Base-by-base conservation (phyloP, 306 rosid genomes). In the Boehmeria nivea region DNA sequence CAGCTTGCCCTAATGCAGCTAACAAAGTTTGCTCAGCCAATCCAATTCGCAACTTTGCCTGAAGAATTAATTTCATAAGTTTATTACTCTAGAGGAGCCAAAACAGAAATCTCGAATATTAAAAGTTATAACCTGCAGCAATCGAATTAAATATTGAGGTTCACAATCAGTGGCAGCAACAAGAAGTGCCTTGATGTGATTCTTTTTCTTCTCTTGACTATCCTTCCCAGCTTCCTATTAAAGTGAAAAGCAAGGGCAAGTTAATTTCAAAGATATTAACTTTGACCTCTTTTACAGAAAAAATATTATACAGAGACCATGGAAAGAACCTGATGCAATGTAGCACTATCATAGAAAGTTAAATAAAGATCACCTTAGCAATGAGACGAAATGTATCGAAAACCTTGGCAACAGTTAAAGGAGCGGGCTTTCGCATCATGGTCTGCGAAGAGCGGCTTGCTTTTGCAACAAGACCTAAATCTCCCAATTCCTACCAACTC, bases 1-100 rank as follows among this genome's bases (percentile, higher is more conserved):
- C 85, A 68, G 98, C 98, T 67, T 87, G 96, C 50, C 96, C 98
- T 64, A 91, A 51, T 60, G 98, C 94, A 73, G 96, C 83, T 70
- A 91, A 72, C 44, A 87, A 88, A 40, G 98, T 87, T 80, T 87
- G 84, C 78, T 87, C 99, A 0, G 89, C 96, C 57, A 61, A 72
- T 49, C 96, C 99, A 63, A 87, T 87, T 57, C 95, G 86, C 83
- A 87, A 73, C 78, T 91, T 84, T 26, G 84, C 7, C 96, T 87
- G 52, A 39, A n/a, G 68, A 60, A 61, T 58, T 39, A 64, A 54
- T 66, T 10, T 22, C 34, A 13, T 58, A 42, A 69, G 20, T 50
- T 49, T 74, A 57, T 67, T 23, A 68, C 59, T 24, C 65, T 47
- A 59, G 63, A 12, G 51, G 66, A 51, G 50, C 31, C 22, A 12